Conservation (phyloP, 2,329 filamentous ascomycete genomes). For the Calonectria henricotiae region DNA sequence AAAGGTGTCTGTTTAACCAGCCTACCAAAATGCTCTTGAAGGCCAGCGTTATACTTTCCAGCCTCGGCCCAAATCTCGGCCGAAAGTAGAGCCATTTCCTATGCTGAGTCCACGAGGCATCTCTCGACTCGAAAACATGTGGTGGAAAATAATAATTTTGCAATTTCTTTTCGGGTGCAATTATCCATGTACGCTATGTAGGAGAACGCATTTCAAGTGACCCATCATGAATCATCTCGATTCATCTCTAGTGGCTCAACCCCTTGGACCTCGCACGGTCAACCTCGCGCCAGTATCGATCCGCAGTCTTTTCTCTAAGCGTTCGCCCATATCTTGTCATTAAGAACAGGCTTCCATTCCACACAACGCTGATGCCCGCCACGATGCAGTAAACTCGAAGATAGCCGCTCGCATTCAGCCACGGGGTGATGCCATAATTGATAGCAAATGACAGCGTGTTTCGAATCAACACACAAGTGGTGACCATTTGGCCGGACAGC, state of each 20-base stretch:
- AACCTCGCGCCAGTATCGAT: slow-evolving; percentile 37
- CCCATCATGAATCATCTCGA: not conserved
- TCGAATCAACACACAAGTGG: slow-evolving; percentile 55
- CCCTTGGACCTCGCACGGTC: slow-evolving; percentile 29
- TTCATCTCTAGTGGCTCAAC: slow-evolving; percentile 17
- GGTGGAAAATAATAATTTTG: not conserved
- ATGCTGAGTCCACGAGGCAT: too few species aligned
- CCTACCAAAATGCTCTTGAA: not conserved
- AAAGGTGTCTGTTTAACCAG: not conserved
- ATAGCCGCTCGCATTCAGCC: slow-evolving; percentile 42
- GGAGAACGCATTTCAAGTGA: not conserved
- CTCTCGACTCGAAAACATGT: not conserved
- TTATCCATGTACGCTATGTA: not conserved
- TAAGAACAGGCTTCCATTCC: slow-evolving; percentile 33
- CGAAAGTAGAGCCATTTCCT: not conserved
- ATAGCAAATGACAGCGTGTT: slow-evolving; percentile 62
- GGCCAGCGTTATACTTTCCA: not conserved
- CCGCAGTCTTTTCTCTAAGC: slow-evolving; percentile 27
- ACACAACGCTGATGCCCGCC: slow-evolving; percentile 33
- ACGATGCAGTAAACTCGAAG: slow-evolving; percentile 36
- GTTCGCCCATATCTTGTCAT: slow-evolving; percentile 33
- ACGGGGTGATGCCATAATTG: slow-evolving; percentile 57
- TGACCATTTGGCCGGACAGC: slow-evolving; percentile 53
- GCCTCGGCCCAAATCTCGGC: not conserved
- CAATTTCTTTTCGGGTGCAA: not conserved